phyloP scores from a whole-genome alignment of 1,284 basidiomycete species.

The Ceratobasidium sp. region DNA sequence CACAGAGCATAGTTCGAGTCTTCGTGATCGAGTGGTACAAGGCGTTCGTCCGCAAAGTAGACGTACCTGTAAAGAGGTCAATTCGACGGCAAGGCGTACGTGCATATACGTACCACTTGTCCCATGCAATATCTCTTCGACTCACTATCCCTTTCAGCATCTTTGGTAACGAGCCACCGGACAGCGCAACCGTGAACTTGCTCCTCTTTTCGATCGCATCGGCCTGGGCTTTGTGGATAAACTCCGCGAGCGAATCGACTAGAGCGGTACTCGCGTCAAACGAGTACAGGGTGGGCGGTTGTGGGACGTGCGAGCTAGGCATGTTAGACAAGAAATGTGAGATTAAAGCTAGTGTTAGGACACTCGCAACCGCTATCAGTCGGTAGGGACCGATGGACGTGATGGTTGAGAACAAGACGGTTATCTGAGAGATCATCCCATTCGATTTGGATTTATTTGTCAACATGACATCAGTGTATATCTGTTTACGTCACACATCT shows the following conservation, averaged over 20 bases:
- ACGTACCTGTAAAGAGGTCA: conserved; percentile 80
- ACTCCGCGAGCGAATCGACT: conserved; percentile 77
- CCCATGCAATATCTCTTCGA: conserved; percentile 85
- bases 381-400: conserved; percentile 61
- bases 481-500: conserved; percentile 21
- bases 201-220: conserved; percentile 91
- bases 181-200: conserved; percentile 92
- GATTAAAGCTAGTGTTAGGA: conserved; percentile 56
- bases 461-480: conserved; percentile 38
- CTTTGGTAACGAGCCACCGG: conserved; percentile 92
- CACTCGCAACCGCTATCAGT: conserved; percentile 60
- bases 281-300: conserved; percentile 77
- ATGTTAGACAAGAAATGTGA: conserved; percentile 51
- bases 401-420: conserved; percentile 49
- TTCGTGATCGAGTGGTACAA: conserved; percentile 91
- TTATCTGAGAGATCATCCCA: conserved; percentile 44
- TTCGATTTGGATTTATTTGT: conserved; percentile 31
- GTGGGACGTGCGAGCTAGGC: conserved; percentile 55
- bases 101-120: conserved; percentile 82
- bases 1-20: conserved; percentile 93
- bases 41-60: conserved; percentile 97
- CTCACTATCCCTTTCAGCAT: conserved; percentile 84
- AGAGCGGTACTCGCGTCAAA: conserved; percentile 75
- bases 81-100: conserved; percentile 34
- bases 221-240: conserved; percentile 89